A percentile compares a stretch with the other conserved stretches of the same genome.
Conservation (phyloP, 805 yeast species). For the Yarrowia sp. region DNA sequence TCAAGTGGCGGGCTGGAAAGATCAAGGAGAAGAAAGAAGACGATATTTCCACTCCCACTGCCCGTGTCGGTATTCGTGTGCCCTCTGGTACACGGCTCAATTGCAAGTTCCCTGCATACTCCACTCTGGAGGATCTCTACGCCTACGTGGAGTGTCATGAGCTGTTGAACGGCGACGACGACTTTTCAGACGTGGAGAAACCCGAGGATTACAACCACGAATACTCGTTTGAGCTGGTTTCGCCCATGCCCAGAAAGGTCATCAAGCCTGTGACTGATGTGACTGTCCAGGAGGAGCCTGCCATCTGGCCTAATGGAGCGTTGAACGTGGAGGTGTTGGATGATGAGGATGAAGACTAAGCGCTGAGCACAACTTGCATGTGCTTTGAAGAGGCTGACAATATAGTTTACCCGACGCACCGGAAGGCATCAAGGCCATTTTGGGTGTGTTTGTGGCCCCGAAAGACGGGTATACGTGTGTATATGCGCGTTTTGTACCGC, state of each 20-base stretch:
- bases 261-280: conserved; percentile 37
- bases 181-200: conserved; percentile 32
- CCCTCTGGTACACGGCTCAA: conserved; percentile 58
- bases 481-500: not conserved
- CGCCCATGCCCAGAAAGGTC: conserved; percentile 56
- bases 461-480: not conserved
- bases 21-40: conserved; percentile 32
- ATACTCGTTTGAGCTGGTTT: conserved; percentile 49
- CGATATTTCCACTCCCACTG: conserved; percentile 33
- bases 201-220: conserved; percentile 46
- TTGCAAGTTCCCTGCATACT: conserved; percentile 46
- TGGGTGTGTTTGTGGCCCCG: not conserved
- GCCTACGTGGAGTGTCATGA: conserved; percentile 61
- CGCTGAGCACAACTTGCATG: not conserved
- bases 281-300: conserved; percentile 43
- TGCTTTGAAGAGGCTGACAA: not conserved
- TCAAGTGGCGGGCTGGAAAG: conserved; percentile 46
- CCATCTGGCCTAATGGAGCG: conserved; percentile 63
- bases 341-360: conserved; percentile 24
- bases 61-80: conserved; percentile 69
- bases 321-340: conserved; percentile 49
- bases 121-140: conserved; percentile 59
- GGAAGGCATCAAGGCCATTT: not conserved
- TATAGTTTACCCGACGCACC: too few species aligned
- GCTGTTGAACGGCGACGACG: conserved; percentile 29